Percentiles rank a stretch among this genome's conserved stretches.
phyloP scores from a whole-genome alignment of 2,329 filamentous ascomycete genomes.

The Cercospora janseana region DNA sequence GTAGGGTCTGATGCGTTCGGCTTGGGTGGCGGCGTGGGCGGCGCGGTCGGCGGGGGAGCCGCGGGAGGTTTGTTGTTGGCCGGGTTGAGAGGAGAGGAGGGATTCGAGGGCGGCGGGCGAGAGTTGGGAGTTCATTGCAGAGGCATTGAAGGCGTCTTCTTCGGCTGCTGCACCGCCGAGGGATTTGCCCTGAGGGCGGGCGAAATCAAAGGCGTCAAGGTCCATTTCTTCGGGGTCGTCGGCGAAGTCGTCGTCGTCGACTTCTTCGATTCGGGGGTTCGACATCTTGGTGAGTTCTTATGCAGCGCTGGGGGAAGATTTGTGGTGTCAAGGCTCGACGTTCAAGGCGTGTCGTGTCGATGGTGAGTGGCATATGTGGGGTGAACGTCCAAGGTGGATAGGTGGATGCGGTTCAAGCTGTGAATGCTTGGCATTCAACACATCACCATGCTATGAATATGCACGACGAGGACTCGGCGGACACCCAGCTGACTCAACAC shows the following conservation, averaged over 20 bases:
- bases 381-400: neutral
- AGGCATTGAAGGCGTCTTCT: slow-evolving; percentile 6
- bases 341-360: neutral
- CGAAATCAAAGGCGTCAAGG: slow-evolving; percentile 63
- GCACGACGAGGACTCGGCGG: too few relatives aligned
- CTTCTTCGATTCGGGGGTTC: slow-evolving; percentile 84
- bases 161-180: slow-evolving; percentile 22
- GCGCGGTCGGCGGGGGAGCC: slow-evolving; percentile 7
- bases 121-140: slow-evolving; percentile 27
- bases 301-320: neutral
- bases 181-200: slow-evolving; percentile 30
- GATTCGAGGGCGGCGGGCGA: slow-evolving; percentile 19
- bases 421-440: too few relatives aligned
- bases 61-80: neutral
- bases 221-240: slow-evolving; percentile 83
- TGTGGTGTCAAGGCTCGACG: neutral
- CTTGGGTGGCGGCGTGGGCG: slow-evolving; percentile 39
- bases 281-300: slow-evolving; percentile 59
- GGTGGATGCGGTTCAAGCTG: neutral
- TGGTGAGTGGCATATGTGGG: neutral
- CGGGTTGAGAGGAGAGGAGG: neutral
- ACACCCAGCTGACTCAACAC: too few relatives aligned
- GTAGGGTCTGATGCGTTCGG: slow-evolving; percentile 67
- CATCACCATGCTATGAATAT: too few relatives aligned
- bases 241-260: slow-evolving; percentile 68